Conservation (phyloP, 306 rosid species). For the Cicer bijugum region DNA sequence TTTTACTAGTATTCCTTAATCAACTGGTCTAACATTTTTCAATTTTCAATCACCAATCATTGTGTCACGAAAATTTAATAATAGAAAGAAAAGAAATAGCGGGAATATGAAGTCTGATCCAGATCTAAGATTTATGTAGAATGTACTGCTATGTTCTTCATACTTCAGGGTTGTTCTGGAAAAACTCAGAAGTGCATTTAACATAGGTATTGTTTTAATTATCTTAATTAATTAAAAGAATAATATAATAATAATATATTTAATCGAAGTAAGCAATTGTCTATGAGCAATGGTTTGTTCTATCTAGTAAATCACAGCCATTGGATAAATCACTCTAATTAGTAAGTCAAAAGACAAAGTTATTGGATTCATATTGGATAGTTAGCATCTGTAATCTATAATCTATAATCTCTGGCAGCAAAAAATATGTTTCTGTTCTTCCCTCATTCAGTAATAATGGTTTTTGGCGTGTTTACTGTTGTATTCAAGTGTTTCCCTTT, state of each 20-base stretch:
- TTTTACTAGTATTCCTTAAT: too few species aligned
- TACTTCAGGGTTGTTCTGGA: too few species aligned
- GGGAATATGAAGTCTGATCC: neutral
- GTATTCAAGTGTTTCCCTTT: neutral
- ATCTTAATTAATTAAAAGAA: too few species aligned
- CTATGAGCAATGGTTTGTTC: neutral
- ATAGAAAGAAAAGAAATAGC: neutral
- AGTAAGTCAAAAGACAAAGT: too few species aligned
- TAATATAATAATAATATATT: too few species aligned
- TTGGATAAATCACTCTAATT: neutral
- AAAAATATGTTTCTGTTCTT: neutral
- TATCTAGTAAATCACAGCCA: neutral
- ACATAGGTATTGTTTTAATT: too few species aligned
- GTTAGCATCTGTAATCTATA: too few species aligned
- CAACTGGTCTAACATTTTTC: too few species aligned
- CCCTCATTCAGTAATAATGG: neutral
- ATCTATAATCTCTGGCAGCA: neutral
- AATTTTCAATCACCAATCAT: neutral
- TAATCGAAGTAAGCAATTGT: too few species aligned
- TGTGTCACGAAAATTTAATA: neutral
- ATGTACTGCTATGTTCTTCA: too few species aligned
- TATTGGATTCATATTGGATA: too few species aligned
- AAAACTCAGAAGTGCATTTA: too few species aligned
- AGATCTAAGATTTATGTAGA: slow-evolving; percentile 1
- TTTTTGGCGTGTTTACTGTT: neutral